Conservation (phyloP, 2,329 filamentous ascomycete genomes). For the Stagonosporopsis vannaccii region DNA sequence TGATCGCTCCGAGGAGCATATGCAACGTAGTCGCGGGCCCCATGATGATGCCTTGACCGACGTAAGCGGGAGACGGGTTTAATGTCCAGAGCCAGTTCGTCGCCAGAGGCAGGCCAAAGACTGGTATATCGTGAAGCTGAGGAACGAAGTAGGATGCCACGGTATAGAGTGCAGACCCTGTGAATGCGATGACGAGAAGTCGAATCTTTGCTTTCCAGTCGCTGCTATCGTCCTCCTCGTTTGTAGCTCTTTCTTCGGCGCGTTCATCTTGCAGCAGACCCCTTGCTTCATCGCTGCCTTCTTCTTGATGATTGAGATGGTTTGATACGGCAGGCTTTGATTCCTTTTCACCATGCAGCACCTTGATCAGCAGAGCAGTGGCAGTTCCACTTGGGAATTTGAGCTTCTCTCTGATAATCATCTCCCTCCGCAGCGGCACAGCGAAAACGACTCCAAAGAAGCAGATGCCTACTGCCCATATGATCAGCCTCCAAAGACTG, state of each 20-base stretch:
- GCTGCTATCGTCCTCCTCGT: conserved; percentile 43
- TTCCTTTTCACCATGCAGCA: conserved; percentile 74
- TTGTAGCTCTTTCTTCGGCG: conserved; percentile 25
- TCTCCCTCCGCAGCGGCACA: conserved; percentile 86
- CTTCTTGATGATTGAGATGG: conserved; percentile 11
- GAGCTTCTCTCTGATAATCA: conserved; percentile 89
- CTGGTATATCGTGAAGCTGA: conserved; percentile 80
- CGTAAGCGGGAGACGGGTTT: conserved; percentile 95
- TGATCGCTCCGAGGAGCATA: conserved; percentile 87
- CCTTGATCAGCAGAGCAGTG: conserved; percentile 89
- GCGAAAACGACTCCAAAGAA: conserved; percentile 98
- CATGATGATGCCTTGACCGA: conserved; percentile 99
- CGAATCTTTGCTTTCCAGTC: conserved; percentile 70
- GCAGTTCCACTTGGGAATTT: conserved; percentile 96
- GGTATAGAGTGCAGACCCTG: conserved; percentile 68
- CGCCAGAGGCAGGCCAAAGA: conserved; percentile 80
- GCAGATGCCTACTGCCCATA: conserved; percentile 92
- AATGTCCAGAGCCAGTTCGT: conserved; percentile 91
- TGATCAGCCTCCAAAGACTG: conserved; percentile 76
- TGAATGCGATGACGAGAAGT: conserved; percentile 66
- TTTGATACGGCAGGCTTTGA: conserved; percentile 19
- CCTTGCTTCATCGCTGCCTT: conserved; percentile 43
- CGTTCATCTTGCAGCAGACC: conserved; percentile 42
- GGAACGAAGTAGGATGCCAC: conserved; percentile 90
- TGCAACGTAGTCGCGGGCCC: conserved; percentile 92